Evolutionary conservation across 73 alveolate genomes (phyloP), one percentile per base, ranked within the genome.

Genomic region (Paramecium primaurelia): DNA sequence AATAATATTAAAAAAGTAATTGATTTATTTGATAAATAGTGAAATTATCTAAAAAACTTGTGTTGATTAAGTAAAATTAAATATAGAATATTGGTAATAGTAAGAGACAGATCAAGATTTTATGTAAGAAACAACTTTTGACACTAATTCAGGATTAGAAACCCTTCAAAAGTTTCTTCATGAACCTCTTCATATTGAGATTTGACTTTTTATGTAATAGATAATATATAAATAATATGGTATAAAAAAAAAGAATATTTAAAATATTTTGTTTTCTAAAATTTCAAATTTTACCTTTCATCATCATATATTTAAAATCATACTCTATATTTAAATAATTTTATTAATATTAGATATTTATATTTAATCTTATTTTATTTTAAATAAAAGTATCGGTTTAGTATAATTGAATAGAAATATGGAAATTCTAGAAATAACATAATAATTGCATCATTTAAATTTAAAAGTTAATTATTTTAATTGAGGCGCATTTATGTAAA

Each of bases 71-170:
- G 58, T 80, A 14, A 12, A 14, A 20, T 45, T 14, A 47, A 80
- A 80, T 25, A 80, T 80, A 26, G 36, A 20, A 80, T 80, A 80
- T 80, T 80, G 91, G 91, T 80, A 80, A 49, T 8, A 42, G 26
- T 47, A 44, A 38, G 58, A 80, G 30, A 26, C 49, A 26, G 91
- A 80, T 80, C 14, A 80, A 80, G n/a, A 80, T 3, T 80, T 80
- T 47, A 80, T 80, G 40, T 54, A 80, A 20, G 91, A 80, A 42
- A 80, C 91, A n/a, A 26, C 18, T 11, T 25, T 80, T 45, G 91
- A 80, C 9, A 64, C 84, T 8, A 64, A 64, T 64, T 37, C 84
- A 11, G 84, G 84, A 64, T 32, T 64, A 8, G 84, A 64, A 64
- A 34, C 11, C 2, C 47, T 64, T 32, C 26, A 64, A 64, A 64